Percentiles rank a stretch among this genome's conserved stretches.
Evolutionary conservation across 441 rosid genomes (phyloP).

Genomic region (Populus tomentosa): DNA sequence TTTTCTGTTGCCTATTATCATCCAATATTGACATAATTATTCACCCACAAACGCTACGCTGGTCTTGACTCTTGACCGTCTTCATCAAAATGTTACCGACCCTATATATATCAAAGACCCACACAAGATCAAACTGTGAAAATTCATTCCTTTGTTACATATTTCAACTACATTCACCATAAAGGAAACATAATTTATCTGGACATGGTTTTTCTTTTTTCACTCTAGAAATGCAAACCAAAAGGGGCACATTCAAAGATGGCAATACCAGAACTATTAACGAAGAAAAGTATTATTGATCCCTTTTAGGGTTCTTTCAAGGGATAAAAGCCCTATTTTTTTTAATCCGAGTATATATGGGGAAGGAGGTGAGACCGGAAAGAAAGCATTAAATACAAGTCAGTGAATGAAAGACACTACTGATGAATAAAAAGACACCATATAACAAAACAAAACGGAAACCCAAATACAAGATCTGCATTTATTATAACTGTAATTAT

Average conservation of each 20-base stretch:
- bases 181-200: constrained; percentile 1
- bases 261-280: neutral
- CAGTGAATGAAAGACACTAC: constrained; percentile 6
- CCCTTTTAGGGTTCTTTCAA: constrained; percentile 14
- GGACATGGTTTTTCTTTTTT: neutral
- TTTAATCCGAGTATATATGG: neutral
- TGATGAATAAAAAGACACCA: constrained; percentile 24
- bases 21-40: neutral
- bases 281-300: neutral
- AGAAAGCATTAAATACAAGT: constrained; percentile 32
- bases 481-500: constrained; percentile 33
- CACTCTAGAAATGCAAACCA: constrained; percentile 8
- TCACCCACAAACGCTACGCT: neutral
- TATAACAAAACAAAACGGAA: constrained; percentile 6
- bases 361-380: constrained; percentile 17
- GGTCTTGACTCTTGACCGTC: neutral
- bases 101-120: neutral
- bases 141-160: neutral
- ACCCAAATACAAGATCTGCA: constrained; percentile 46
- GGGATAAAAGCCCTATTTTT: neutral
- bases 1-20: neutral
- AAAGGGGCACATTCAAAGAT: constrained; percentile 1
- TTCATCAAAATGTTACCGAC: neutral
- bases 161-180: neutral
- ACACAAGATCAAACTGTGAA: neutral